Base-by-base conservation (phyloP, 2,329 filamentous ascomycete species). In the Ceratocystiopsis brevicomis region DNA sequence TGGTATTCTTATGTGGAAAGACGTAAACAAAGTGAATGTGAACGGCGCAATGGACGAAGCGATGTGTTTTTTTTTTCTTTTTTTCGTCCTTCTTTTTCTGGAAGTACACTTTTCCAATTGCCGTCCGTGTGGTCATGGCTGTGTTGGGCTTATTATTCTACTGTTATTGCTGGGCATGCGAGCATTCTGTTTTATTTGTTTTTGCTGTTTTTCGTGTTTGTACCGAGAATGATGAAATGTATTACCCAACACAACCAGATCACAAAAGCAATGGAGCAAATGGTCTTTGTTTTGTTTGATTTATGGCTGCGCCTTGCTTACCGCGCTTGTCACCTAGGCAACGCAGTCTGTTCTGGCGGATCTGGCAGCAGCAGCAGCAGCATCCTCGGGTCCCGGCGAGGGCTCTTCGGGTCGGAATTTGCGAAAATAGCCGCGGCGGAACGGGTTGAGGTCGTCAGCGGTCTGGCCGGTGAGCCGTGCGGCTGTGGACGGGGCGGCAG, bases 371-470 rank as follows among this genome's bases (percentile, higher is more conserved):
- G 21, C 8, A 10, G 25, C 25, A 6, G 25, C 25, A 30, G 8
- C 25, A 11, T 30, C 25, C 25, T 30, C 25, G 4, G 25, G 10
- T 30, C 6, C 25, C 8, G 25, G 25, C 8, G 25, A 6, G 2
- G 25, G 25, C 25, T 30, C 25, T 11, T 30, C 25, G 5, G 25
- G 25, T 56, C 66, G 62, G 51, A 76, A 76, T 44, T 66, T 67
- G 47, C 60, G 67, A 52, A 76, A 76, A 56, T 76, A 76, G 32
- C 66, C 65, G 44, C 66, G 65, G 40, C 72, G 68, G 53, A 76
- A 76, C 9, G 71, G 69, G 48, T 76, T 76, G 45, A 76, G 60
- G 48, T 76, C 71, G 53, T 76, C 67, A 30, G 68, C 72, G 2
- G 69, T 69, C 43, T 59, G 65, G 16, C 71, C 71, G 3, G 52